phyloP scores from a whole-genome alignment of 2,329 filamentous ascomycete species.

The Microdochium trichocladiopsis region DNA sequence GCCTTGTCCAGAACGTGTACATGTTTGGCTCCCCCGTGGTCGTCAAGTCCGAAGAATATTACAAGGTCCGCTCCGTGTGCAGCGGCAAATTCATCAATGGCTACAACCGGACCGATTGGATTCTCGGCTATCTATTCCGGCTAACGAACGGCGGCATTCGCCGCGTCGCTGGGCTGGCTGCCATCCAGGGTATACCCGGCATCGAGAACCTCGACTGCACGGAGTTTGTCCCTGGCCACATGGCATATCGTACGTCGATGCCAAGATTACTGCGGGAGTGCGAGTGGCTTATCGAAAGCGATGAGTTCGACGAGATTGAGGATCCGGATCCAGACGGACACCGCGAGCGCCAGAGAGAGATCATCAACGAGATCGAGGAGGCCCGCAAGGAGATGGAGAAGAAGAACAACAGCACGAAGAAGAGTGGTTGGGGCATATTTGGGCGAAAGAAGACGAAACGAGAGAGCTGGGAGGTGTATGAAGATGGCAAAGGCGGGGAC shows the following conservation, averaged over 20 bases:
- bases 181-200: constrained; percentile 68
- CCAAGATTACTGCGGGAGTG: constrained; percentile 78
- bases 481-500: constrained; percentile 49
- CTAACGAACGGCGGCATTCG: constrained; percentile 89
- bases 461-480: constrained; percentile 91
- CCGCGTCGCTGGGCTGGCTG: constrained; percentile 74
- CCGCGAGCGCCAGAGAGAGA: constrained; percentile 75
- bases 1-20: constrained; percentile 90
- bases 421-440: constrained; percentile 59
- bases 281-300: constrained; percentile 84
- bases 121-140: constrained; percentile 90
- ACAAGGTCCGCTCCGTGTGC: constrained; percentile 74
- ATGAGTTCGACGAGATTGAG: constrained; percentile 95
- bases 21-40: constrained; percentile 90
- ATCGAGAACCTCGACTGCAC: constrained; percentile 89
- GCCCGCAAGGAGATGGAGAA: constrained; percentile 80
- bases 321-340: constrained; percentile 96
- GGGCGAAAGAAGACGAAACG: constrained; percentile 77
- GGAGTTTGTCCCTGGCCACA: constrained; percentile 80
- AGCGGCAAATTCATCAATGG: constrained; percentile 92
- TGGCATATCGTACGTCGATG: constrained; percentile 94
- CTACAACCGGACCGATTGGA: constrained; percentile 95
- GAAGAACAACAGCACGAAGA: constrained; percentile 60
- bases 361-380: constrained; percentile 95
- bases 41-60: constrained; percentile 83